Conservation (phyloP, 2,329 filamentous ascomycete genomes). For the Cladophialophora exuberans region DNA sequence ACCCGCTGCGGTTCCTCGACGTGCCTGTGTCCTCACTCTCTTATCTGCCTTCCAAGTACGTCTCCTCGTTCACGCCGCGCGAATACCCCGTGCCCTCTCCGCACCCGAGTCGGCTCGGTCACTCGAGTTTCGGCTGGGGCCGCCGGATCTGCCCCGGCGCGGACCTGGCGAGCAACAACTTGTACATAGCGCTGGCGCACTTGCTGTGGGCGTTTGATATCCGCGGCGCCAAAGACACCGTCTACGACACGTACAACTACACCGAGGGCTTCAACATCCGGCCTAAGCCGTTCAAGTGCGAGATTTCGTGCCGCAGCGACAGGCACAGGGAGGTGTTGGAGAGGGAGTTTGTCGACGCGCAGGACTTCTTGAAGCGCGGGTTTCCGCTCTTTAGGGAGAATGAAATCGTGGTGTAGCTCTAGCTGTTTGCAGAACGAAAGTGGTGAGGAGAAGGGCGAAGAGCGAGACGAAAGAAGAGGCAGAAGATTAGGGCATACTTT, state of each 20-base stretch:
- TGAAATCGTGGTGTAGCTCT: conserved; percentile 25
- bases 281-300: conserved; percentile 25
- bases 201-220: conserved; percentile 62
- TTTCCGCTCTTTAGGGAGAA: conserved; percentile 31
- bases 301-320: conserved; percentile 21
- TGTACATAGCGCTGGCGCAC: conserved; percentile 60
- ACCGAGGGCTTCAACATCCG: conserved; percentile 29
- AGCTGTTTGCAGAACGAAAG: neutral
- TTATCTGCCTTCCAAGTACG: conserved; percentile 55
- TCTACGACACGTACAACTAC: conserved; percentile 30
- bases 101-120: conserved; percentile 31
- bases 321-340: conserved; percentile 17
- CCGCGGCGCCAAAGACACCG: conserved; percentile 18
- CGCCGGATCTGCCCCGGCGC: conserved; percentile 34
- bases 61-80: conserved; percentile 55
- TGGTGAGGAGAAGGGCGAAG: neutral
- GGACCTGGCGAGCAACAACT: conserved; percentile 35
- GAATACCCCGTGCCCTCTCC: conserved; percentile 11
- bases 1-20: conserved; percentile 59
- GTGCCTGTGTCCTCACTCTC: conserved; percentile 51
- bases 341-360: conserved; percentile 15
- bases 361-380: conserved; percentile 17
- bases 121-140: conserved; percentile 34
- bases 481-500: neutral
- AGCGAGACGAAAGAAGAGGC: neutral